These are phyloP conservation scores for Haberlea rhodopensis DNA, from an alignment of 257 asterid species.

Conservation along the genomic window DNA sequence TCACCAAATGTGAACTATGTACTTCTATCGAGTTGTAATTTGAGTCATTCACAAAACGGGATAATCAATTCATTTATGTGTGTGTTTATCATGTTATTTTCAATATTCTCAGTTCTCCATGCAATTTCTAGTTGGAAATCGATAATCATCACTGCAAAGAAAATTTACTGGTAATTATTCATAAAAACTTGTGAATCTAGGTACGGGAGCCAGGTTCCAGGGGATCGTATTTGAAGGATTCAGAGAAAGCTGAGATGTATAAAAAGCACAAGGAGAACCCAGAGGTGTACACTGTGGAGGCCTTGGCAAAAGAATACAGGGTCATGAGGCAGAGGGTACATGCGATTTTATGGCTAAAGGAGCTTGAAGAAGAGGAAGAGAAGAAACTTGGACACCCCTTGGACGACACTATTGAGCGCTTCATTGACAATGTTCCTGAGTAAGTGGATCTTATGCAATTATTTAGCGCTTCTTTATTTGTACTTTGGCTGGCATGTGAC, in stretches of 20 bases:
- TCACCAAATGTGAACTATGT: background rate
- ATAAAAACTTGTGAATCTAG: slow-evolving; percentile 36
- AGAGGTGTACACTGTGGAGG: slow-evolving; percentile 76
- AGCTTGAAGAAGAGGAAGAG: slow-evolving; percentile 80
- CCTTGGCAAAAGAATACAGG: slow-evolving; percentile 84
- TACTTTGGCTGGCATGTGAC: slow-evolving; percentile 1
- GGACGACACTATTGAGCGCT: slow-evolving; percentile 69
- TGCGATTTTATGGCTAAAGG: slow-evolving; percentile 85
- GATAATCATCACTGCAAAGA: background rate
- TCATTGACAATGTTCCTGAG: slow-evolving; percentile 88
- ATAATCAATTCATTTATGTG: background rate
- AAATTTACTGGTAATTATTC: background rate
- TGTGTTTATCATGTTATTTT: background rate
- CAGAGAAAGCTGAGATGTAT: slow-evolving; percentile 85
- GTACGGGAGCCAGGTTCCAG: slow-evolving; percentile 94
- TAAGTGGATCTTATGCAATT: slow-evolving; percentile 40
- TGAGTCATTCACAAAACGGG: background rate
- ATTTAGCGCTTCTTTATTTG: background rate
- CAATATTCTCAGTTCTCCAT: background rate
- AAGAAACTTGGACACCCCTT: slow-evolving; percentile 69
- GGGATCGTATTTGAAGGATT: slow-evolving; percentile 77
- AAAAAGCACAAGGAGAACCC: slow-evolving; percentile 90
- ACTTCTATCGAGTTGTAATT: background rate
- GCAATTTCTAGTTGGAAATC: slow-evolving; percentile 14
- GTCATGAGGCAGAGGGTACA: slow-evolving; percentile 97